phyloP scores from a whole-genome alignment of 1,284 basidiomycete species.

The Melampsora larici-populina region DNA sequence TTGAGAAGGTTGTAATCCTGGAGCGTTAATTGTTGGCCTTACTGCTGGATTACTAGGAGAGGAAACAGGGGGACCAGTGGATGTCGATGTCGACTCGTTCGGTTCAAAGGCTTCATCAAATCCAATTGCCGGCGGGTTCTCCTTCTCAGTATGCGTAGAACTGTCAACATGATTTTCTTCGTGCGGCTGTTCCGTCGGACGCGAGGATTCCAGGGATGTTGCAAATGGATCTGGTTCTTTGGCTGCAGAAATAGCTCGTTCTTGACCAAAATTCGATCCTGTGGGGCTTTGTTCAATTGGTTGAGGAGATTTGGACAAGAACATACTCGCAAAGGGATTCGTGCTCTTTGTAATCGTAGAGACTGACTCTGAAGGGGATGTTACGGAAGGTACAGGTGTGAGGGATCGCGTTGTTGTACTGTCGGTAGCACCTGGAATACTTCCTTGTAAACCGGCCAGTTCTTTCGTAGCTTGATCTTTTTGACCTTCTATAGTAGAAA shows the following conservation, averaged over 20 bases:
- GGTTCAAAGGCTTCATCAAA: constrained; percentile 3
- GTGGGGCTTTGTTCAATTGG: neutral
- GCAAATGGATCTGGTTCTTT: neutral
- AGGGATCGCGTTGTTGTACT: neutral
- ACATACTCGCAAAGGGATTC: constrained; percentile 41
- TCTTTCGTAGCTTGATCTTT: constrained; percentile 70
- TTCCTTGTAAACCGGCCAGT: constrained; percentile 47
- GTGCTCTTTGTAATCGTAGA: constrained; percentile 20
- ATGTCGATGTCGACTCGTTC: neutral
- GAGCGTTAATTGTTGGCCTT: neutral
- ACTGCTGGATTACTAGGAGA: neutral
- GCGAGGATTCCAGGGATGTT: neutral
- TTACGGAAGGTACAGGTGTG: constrained; percentile 38
- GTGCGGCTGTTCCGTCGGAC: neutral
- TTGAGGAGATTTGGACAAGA: neutral
- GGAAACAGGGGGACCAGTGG: neutral
- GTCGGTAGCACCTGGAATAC: constrained; percentile 29
- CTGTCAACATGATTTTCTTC: neutral
- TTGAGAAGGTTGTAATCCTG: neutral
- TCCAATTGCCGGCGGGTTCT: neutral
- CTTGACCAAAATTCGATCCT: neutral
- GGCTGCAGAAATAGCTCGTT: neutral
- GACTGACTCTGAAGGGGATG: neutral
- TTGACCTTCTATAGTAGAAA: constrained; percentile 76
- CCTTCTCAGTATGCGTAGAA: neutral